phyloP scores from a whole-genome alignment of 805 yeast species.

The Cyberlindnera xylosilytica region DNA sequence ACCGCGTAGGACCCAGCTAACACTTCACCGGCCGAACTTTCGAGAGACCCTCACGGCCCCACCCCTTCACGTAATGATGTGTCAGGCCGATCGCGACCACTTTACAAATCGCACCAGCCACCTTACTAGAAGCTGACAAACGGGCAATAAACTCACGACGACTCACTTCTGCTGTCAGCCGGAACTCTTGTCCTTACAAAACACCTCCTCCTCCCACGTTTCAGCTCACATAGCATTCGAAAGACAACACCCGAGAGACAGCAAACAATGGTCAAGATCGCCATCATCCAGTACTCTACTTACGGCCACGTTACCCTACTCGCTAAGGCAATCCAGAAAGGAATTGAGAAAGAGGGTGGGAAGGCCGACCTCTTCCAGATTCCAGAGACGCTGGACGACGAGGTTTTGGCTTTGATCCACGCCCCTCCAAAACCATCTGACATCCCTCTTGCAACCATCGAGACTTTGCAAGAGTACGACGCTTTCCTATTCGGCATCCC shows the following conservation, averaged over 20 bases:
- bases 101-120: slow-evolving; percentile 1
- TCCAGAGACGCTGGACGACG: slow-evolving; percentile 68
- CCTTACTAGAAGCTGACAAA: background rate
- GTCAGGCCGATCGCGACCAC: background rate
- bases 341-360: slow-evolving; percentile 68
- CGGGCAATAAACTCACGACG: too few species aligned
- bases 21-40: too few species aligned
- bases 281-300: slow-evolving; percentile 60
- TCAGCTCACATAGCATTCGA: too few species aligned
- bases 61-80: slow-evolving; percentile 2
- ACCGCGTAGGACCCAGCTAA: too few species aligned
- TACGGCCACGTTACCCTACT: slow-evolving; percentile 72
- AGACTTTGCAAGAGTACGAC: slow-evolving; percentile 59
- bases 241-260: too few species aligned
- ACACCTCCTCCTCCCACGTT: too few species aligned
- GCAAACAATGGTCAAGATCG: slow-evolving; percentile 16
- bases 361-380: slow-evolving; percentile 69
- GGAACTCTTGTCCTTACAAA: background rate
- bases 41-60: too few species aligned
- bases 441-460: slow-evolving; percentile 56
- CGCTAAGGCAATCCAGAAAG: slow-evolving; percentile 66
- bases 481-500: slow-evolving; percentile 78
- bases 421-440: slow-evolving; percentile 55
- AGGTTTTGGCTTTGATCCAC: slow-evolving; percentile 51
- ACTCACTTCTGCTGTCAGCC: background rate